phyloP scores from a whole-genome alignment of 1,284 basidiomycete genomes.

The Irpex sp. region DNA sequence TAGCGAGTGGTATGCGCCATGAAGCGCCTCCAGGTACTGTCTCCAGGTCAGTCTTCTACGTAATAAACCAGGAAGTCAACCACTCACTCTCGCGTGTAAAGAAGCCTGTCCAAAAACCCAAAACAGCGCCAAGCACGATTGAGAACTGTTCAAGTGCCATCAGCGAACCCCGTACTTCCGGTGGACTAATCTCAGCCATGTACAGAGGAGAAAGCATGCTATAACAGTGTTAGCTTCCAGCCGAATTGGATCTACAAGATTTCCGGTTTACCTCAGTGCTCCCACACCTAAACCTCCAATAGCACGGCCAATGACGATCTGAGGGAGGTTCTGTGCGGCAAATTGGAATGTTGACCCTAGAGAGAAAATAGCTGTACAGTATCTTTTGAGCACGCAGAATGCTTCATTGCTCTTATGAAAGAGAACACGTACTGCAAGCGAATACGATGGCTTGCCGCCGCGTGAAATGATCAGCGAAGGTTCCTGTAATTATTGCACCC shows the following conservation, averaged over 20 bases:
- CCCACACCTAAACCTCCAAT: constrained; percentile 80
- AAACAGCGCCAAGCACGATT: constrained; percentile 73
- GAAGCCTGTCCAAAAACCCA: constrained; percentile 82
- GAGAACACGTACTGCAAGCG: constrained; percentile 53
- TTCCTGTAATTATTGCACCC: constrained; percentile 65
- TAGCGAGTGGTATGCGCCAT: constrained; percentile 73
- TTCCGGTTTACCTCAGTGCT: constrained; percentile 51
- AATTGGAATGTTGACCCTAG: constrained; percentile 70
- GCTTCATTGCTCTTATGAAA: not conserved
- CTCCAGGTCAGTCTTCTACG: not conserved
- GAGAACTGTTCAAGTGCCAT: constrained; percentile 78
- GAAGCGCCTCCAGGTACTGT: constrained; percentile 56
- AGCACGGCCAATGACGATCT: constrained; percentile 65
- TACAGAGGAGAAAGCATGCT: constrained; percentile 79
- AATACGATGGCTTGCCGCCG: constrained; percentile 62
- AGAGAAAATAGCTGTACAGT: constrained; percentile 57
- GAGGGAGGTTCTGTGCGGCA: constrained; percentile 48
- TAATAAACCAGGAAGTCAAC: not conserved
- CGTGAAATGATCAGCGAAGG: constrained; percentile 64
- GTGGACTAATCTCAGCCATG: constrained; percentile 80
- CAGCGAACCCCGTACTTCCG: constrained; percentile 77
- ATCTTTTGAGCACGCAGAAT: not conserved
- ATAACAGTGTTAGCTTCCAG: not conserved
- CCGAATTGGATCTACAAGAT: not conserved
- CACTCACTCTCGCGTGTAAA: constrained; percentile 59